Evolutionary conservation across 306 rosid species (phyloP).

Genomic region (Medicago arabica): DNA sequence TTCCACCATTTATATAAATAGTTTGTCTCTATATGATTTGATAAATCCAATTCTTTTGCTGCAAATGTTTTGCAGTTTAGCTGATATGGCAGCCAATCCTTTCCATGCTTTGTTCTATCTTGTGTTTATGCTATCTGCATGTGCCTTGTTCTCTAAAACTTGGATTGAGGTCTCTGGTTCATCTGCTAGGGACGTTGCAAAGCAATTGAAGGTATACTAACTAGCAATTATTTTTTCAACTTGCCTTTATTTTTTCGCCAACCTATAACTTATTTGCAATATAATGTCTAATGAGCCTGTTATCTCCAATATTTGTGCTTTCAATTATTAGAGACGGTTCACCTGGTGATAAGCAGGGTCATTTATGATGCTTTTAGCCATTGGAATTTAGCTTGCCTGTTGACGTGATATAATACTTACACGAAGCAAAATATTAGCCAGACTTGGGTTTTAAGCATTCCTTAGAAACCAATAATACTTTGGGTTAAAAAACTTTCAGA

Average conservation of each 20-base stretch:
- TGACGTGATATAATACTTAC: conserved; percentile 20
- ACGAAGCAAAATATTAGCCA: not conserved
- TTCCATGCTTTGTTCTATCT: conserved; percentile 91
- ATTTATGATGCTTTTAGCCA: not conserved
- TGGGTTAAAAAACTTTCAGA: conserved; percentile 20
- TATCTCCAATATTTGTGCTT: not conserved
- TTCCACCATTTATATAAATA: not conserved
- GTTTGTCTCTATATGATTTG: not conserved
- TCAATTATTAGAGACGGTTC: not conserved
- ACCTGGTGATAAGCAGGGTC: conserved; percentile 15
- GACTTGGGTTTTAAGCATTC: conserved; percentile 18
- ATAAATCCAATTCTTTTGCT: conserved; percentile 7
- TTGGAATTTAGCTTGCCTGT: not conserved
- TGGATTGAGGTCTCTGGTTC: conserved; percentile 99
- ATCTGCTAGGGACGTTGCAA: conserved; percentile 94
- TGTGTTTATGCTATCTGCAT: conserved; percentile 87
- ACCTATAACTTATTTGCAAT: not conserved
- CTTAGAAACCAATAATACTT: conserved; percentile 1
- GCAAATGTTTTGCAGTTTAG: conserved; percentile 66
- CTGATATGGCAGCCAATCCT: conserved; percentile 98
- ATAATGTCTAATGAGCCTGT: not conserved
- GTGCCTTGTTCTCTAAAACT: conserved; percentile 92
- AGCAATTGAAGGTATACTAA: conserved; percentile 79
- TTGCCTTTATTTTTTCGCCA: not conserved
- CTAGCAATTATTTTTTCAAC: not conserved